Percentiles rank a stretch among this genome's conserved stretches.
These are phyloP conservation scores for Aciculoconidium aculeatum DNA, from an alignment of 805 yeast genomes.

Conservation along the genomic window DNA sequence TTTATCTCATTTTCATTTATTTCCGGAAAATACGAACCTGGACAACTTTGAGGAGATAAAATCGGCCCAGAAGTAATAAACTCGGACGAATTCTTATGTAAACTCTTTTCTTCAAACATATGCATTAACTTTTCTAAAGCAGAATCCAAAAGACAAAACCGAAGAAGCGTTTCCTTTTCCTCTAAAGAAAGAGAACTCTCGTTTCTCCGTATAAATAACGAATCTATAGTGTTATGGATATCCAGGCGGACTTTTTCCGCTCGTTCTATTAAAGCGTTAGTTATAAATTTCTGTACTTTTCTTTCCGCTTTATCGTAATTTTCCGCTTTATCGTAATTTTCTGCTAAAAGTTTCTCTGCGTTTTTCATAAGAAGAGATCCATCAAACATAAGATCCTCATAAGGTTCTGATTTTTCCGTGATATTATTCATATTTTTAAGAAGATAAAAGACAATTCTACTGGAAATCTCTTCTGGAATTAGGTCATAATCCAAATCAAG, in stretches of 20 bases:
- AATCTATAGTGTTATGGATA: conserved; percentile 47
- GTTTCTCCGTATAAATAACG: conserved; percentile 41
- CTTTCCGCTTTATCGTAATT: conserved; percentile 20
- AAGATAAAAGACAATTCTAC: conserved; percentile 49
- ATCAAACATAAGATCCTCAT: conserved; percentile 68
- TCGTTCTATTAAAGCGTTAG: conserved; percentile 46
- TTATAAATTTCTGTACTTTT: conserved; percentile 39
- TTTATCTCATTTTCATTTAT: too few species aligned
- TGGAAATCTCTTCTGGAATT: conserved; percentile 45
- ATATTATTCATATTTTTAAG: conserved; percentile 52
- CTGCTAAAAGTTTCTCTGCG: conserved; percentile 57
- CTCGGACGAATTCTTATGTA: conserved; percentile 47
- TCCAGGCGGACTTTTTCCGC: conserved; percentile 45
- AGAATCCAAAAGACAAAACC: conserved; percentile 50
- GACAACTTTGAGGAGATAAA: conserved; percentile 42
- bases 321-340: conserved; percentile 7
- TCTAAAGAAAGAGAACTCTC: conserved; percentile 44
- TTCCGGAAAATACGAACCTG: too few species aligned
- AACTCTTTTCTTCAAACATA: conserved; percentile 43
- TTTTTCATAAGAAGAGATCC: conserved; percentile 70
- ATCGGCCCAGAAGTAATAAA: conserved; percentile 50
- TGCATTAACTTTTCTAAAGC: conserved; percentile 48
- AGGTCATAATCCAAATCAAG: conserved; percentile 51
- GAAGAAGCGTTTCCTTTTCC: conserved; percentile 48
- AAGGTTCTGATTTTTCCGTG: conserved; percentile 49